Evolutionary conservation across 306 rosid genomes (phyloP).

Genomic region (Rubus idaeus): DNA sequence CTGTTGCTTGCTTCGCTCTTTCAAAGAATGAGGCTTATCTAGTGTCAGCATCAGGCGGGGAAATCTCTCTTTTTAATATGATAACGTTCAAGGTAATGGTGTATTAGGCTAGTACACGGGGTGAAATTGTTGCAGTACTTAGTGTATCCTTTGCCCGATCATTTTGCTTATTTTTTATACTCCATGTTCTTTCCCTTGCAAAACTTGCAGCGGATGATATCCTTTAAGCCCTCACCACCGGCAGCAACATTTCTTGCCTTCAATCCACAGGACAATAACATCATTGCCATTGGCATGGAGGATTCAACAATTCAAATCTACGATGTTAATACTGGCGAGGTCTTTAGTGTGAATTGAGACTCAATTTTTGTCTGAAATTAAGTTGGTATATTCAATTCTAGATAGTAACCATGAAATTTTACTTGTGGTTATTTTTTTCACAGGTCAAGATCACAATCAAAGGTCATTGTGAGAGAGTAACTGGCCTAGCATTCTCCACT

Average conservation of each 20-base stretch:
- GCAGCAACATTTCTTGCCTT: slow-evolving; percentile 38
- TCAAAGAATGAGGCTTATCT: slow-evolving; percentile 37
- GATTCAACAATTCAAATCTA: slow-evolving; percentile 29
- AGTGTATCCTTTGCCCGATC: slow-evolving; percentile 11
- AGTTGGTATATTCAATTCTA: slow-evolving; percentile 5
- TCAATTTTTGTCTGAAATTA: background rate
- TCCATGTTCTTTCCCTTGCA: background rate
- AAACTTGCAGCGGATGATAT: slow-evolving; percentile 26
- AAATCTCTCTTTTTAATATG: slow-evolving; percentile 33
- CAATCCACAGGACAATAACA: slow-evolving; percentile 32
- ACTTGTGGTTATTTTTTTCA: background rate
- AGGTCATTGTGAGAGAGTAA: slow-evolving; percentile 34
- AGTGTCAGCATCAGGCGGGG: slow-evolving; percentile 43
- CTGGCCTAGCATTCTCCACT: slow-evolving; percentile 41
- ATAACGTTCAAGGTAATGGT: slow-evolving; percentile 33
- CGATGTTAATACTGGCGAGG: slow-evolving; percentile 18
- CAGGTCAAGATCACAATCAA: slow-evolving; percentile 30
- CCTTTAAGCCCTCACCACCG: slow-evolving; percentile 34
- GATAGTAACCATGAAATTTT: background rate
- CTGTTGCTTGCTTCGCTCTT: slow-evolving; percentile 28
- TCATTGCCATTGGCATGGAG: slow-evolving; percentile 45
- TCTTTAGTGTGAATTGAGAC: slow-evolving; percentile 10
- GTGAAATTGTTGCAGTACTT: background rate
- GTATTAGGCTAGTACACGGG: background rate
- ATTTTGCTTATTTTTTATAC: background rate